Evolutionary conservation across 805 yeast species (phyloP).

Genomic region (Candida coquimbonensis): DNA sequence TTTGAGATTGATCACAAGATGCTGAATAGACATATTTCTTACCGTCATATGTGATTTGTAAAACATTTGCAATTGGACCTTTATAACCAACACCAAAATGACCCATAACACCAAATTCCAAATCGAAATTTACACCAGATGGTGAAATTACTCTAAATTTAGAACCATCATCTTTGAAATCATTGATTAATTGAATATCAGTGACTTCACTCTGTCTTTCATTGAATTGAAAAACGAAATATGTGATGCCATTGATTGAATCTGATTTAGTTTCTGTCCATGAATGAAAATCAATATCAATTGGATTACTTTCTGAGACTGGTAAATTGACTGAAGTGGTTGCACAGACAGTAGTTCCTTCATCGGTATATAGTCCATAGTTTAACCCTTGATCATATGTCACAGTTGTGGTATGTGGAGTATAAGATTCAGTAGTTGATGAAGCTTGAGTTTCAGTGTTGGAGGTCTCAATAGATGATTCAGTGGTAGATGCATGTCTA

Average conservation of each 20-base stretch:
- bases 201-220: not conserved
- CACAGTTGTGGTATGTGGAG: not conserved
- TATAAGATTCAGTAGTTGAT: not conserved
- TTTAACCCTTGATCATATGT: not conserved
- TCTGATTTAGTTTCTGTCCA: not conserved
- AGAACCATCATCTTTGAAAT: not conserved
- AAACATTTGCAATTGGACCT: not conserved
- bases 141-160: not conserved
- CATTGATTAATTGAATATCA: not conserved
- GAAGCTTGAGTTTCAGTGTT: not conserved
- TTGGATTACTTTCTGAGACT: not conserved
- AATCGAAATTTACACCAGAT: not conserved
- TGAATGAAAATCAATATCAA: not conserved
- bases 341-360: not conserved
- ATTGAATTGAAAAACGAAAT: not conserved
- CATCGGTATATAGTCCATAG: not conserved
- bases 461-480: not conserved
- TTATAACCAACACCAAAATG: not conserved
- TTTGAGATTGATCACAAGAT: not conserved
- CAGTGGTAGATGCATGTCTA: not conserved
- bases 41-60: not conserved
- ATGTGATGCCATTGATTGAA: not conserved
- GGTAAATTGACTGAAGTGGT: not conserved
- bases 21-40: not conserved
- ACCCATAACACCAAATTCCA: not conserved